Evolutionary conservation across 139 green algal species (phyloP).

Genomic region (Cymbomonas tetramitiformis): DNA sequence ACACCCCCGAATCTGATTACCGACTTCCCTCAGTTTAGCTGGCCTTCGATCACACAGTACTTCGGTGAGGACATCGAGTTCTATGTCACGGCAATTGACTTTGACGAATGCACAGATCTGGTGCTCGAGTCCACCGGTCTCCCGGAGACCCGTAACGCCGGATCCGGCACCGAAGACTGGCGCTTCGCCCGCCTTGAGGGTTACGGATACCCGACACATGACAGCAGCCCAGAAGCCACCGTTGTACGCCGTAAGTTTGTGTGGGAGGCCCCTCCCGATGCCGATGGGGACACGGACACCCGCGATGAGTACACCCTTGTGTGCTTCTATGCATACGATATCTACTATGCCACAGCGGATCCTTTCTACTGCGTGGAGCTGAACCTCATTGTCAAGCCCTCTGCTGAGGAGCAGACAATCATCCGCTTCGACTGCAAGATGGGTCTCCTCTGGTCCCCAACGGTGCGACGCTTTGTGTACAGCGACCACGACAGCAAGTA

Average conservation of each 20-base stretch:
- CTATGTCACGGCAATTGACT: constrained; percentile 8
- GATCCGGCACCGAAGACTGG: neutral
- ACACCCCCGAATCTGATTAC: neutral
- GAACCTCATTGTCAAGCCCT: neutral
- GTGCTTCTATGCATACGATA: constrained; percentile 23
- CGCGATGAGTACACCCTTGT: constrained; percentile 5
- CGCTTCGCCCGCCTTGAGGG: neutral
- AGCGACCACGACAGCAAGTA: constrained; percentile 10
- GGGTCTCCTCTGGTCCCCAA: constrained; percentile 8
- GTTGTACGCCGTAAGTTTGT: constrained; percentile 8
- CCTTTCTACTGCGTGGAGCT: constrained; percentile 23
- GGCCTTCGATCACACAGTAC: neutral
- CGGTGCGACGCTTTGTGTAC: too few relatives aligned
- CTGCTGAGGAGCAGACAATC: constrained; percentile 9
- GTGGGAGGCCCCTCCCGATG: constrained; percentile 2
- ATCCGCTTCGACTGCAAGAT: constrained; percentile 23
- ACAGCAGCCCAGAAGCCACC: neutral
- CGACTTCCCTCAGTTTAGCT: neutral
- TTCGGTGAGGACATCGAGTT: constrained; percentile 12
- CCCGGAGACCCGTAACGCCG: neutral
- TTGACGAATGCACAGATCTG: constrained; percentile 21
- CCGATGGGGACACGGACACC: neutral
- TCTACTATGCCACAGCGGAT: constrained; percentile 17
- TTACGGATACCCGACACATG: neutral
- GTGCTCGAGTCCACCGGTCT: constrained; percentile 11